A percentile compares a stretch with the other conserved stretches of the same genome.
Conservation (phyloP, 169 alveolate genomes). For the Haemoproteus tartakovskyi region DNA sequence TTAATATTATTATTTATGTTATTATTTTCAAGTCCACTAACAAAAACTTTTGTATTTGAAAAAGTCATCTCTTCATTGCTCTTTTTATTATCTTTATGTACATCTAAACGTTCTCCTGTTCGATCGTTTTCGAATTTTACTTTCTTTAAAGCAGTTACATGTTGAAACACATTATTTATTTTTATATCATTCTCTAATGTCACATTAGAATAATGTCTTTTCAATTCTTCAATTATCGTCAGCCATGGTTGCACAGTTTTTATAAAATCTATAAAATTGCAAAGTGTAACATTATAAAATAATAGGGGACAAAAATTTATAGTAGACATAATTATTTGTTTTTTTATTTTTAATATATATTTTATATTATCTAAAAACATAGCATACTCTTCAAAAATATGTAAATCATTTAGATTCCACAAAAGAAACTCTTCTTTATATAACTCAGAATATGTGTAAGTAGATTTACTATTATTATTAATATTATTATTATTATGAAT, state of each 20-base stretch:
- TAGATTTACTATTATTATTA: neutral
- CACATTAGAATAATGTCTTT: constrained; percentile 11
- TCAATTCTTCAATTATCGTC: constrained; percentile 4
- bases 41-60: neutral
- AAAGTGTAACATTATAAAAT: constrained; percentile 14
- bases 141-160: constrained; percentile 27
- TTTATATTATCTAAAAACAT: constrained; percentile 33
- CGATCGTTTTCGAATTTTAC: neutral
- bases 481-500: too few relatives aligned
- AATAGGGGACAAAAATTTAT: constrained; percentile 27
- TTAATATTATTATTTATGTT: neutral
- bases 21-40: neutral
- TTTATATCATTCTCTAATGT: neutral
- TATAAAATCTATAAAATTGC: constrained; percentile 20
- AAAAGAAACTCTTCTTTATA: neutral
- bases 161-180: constrained; percentile 38
- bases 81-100: neutral
- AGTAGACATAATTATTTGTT: constrained; percentile 13
- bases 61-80: neutral
- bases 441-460: too few relatives aligned
- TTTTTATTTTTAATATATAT: constrained; percentile 32
- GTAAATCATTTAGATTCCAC: constrained; percentile 5
- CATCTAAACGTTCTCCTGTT: neutral
- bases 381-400: constrained; percentile 46
- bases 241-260: constrained; percentile 29